Evolutionary conservation across 176 grass and related monocot genomes (phyloP).

Genomic region (Poa annua): DNA sequence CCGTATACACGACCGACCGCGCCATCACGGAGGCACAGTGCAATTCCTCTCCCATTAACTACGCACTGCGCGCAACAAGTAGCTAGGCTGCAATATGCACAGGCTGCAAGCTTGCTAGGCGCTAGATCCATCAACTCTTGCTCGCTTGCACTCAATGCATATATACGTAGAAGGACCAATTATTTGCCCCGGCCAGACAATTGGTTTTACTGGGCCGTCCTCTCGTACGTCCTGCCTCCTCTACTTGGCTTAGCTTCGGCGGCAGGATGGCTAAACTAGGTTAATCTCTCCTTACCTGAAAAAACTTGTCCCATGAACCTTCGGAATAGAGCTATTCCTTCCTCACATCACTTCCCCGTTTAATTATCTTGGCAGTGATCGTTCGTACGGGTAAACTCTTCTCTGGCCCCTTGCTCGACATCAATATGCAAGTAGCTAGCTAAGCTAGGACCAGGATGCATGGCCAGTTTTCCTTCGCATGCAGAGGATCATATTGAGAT

Average conservation of each 20-base stretch:
- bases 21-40: conserved; percentile 52
- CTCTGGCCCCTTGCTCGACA: not conserved
- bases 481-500: not conserved
- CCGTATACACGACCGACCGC: conserved; percentile 31
- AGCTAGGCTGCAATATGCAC: conserved; percentile 26
- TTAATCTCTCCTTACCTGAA: conserved; percentile 41
- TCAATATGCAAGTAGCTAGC: conserved; percentile 23
- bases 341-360: not conserved
- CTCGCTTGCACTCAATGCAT: conserved; percentile 42
- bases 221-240: conserved; percentile 1
- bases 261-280: conserved; percentile 34
- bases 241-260: not conserved
- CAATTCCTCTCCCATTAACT: conserved; percentile 47
- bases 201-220: conserved; percentile 38
- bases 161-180: conserved; percentile 7
- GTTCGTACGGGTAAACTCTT: not conserved
- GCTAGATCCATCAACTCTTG: conserved; percentile 51
- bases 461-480: not conserved
- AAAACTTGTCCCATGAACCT: conserved; percentile 37
- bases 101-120: conserved; percentile 1
- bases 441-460: not conserved
- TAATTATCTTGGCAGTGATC: not conserved
- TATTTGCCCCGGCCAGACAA: conserved; percentile 45
- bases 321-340: not conserved
- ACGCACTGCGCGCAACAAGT: conserved; percentile 8